A percentile compares a stretch with the other conserved stretches of the same genome.
These are phyloP conservation scores for Pistacia atlantica DNA, from an alignment of 345 rosid genomes.

Conservation along the genomic window DNA sequence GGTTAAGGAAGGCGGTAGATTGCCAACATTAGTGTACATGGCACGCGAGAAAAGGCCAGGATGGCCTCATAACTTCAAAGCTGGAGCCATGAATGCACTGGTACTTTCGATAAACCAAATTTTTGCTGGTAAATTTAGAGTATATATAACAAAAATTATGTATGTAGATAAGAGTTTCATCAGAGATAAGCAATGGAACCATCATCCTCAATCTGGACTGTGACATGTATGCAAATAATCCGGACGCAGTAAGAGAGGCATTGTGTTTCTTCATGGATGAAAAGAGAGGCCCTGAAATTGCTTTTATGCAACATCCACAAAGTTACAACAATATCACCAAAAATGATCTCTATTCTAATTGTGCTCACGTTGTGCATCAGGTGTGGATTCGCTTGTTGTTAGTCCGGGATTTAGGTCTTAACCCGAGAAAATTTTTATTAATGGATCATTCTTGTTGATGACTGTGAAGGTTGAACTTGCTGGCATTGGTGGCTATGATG, in stretches of 20 bases:
- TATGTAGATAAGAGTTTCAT: slow-evolving; percentile 53
- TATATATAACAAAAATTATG: too few species aligned
- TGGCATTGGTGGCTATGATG: slow-evolving; percentile 34
- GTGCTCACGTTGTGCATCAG: slow-evolving; percentile 12
- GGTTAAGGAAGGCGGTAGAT: slow-evolving; percentile 34
- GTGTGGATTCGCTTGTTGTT: slow-evolving; percentile 12
- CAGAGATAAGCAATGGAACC: slow-evolving; percentile 41
- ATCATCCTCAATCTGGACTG: slow-evolving; percentile 50
- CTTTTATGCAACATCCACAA: slow-evolving; percentile 46
- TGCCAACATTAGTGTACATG: slow-evolving; percentile 48
- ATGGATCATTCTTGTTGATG: background rate
- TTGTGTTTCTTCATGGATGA: slow-evolving; percentile 59
- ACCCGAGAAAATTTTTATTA: too few species aligned
- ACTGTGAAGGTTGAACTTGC: slow-evolving; percentile 32
- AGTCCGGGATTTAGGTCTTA: too few species aligned
- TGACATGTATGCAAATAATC: slow-evolving; percentile 53
- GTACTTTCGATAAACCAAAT: slow-evolving; percentile 17
- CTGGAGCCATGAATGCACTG: slow-evolving; percentile 60
- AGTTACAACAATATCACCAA: slow-evolving; percentile 31
- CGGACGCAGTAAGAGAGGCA: slow-evolving; percentile 42
- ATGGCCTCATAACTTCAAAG: slow-evolving; percentile 48
- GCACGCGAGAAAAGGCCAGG: slow-evolving; percentile 51
- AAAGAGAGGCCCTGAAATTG: slow-evolving; percentile 40
- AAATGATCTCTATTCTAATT: slow-evolving; percentile 37
- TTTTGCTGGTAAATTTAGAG: background rate